Evolutionary conservation across 805 yeast species (phyloP).

Genomic region (Candida nitratophila): DNA sequence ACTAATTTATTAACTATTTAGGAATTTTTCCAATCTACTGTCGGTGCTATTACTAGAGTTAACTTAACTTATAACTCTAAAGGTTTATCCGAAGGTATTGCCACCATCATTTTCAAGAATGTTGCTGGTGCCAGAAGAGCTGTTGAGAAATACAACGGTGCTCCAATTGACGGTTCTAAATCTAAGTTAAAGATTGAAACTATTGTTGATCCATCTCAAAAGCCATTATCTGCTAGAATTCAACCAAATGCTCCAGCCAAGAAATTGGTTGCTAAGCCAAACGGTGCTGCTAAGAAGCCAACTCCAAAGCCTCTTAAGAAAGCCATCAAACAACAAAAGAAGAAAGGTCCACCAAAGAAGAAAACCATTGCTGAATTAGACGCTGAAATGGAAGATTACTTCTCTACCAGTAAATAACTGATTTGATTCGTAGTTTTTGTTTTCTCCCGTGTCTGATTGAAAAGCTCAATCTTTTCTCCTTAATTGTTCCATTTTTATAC

Average conservation of each 20-base stretch:
- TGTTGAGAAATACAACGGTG: slow-evolving; percentile 79
- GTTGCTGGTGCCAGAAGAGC: slow-evolving; percentile 70
- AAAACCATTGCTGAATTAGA: slow-evolving; percentile 91
- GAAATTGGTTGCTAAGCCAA: slow-evolving; percentile 7
- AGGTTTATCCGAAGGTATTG: slow-evolving; percentile 89
- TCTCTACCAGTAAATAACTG: slow-evolving; percentile 36
- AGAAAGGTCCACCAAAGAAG: slow-evolving; percentile 35
- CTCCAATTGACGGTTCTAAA: slow-evolving; percentile 87
- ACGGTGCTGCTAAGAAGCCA: slow-evolving; percentile 6
- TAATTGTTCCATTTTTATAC: background rate
- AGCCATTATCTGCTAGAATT: slow-evolving; percentile 71
- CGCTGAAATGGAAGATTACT: slow-evolving; percentile 97
- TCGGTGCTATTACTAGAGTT: slow-evolving; percentile 77
- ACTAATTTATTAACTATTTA: slow-evolving; percentile 24
- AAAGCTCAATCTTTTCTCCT: background rate
- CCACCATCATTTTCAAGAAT: slow-evolving; percentile 72
- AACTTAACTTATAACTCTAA: slow-evolving; percentile 73
- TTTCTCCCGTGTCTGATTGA: background rate
- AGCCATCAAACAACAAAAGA: slow-evolving; percentile 12
- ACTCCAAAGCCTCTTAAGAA: slow-evolving; percentile 11
- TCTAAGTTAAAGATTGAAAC: slow-evolving; percentile 71
- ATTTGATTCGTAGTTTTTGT: background rate
- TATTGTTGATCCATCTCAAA: slow-evolving; percentile 76
- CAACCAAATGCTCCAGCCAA: slow-evolving; percentile 32
- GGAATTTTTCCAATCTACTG: slow-evolving; percentile 84